phyloP scores from a whole-genome alignment of 2,329 filamentous ascomycete species.

The Thelonectria olida region DNA sequence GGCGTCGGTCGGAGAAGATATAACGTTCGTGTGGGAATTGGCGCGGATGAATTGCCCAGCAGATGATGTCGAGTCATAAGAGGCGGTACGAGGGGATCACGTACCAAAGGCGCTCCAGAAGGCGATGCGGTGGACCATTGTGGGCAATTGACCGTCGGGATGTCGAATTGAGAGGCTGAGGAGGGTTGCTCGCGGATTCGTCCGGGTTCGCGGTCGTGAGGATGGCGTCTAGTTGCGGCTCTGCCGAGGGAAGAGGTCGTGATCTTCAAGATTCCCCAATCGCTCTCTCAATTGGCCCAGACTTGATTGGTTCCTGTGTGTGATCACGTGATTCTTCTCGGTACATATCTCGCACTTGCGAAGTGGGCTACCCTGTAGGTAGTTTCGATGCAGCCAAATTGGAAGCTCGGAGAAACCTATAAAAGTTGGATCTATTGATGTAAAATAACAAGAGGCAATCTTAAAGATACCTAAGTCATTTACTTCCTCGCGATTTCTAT shows the following conservation, averaged over 20 bases:
- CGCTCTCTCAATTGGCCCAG: slow-evolving; percentile 38
- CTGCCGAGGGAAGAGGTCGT: slow-evolving; percentile 40
- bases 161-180: slow-evolving; percentile 21
- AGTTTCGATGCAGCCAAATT: too few relatives aligned
- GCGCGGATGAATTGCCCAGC: too few relatives aligned
- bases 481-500: too few relatives aligned
- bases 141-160: slow-evolving; percentile 44
- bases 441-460: too few relatives aligned
- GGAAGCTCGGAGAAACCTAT: too few relatives aligned
- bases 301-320: slow-evolving; percentile 34
- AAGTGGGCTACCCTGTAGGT: slow-evolving; percentile 28
- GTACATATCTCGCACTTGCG: too few relatives aligned
- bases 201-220: slow-evolving; percentile 31
- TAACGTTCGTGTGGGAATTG: too few relatives aligned
- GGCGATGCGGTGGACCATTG: slow-evolving; percentile 72
- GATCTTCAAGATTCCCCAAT: slow-evolving; percentile 36
- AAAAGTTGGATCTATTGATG: too few relatives aligned
- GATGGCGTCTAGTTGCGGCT: slow-evolving; percentile 32
- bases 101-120: slow-evolving; percentile 94
- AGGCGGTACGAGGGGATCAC: slow-evolving; percentile 6
- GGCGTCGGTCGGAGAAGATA: too few relatives aligned
- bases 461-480: too few relatives aligned
- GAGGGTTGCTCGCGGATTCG: slow-evolving; percentile 28
- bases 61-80: too few relatives aligned
- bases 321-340: slow-evolving; percentile 32